Base-by-base conservation (phyloP, 202 grass and related monocot genomes). In the Hordeum pubiflorum region DNA sequence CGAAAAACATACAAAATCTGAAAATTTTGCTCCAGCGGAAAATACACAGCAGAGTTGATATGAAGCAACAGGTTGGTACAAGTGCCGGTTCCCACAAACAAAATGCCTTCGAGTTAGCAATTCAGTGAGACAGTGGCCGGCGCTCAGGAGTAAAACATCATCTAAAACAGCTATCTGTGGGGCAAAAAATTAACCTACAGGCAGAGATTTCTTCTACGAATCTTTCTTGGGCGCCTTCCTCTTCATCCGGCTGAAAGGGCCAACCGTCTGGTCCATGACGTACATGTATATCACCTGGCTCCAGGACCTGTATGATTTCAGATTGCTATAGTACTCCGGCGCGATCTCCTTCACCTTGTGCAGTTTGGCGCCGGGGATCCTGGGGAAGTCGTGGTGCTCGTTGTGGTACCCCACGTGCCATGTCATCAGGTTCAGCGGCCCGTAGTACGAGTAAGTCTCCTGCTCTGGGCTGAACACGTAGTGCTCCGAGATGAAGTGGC, bases 251-350 rank as follows among this genome's bases (percentile, higher is more conserved):
- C 92, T 99, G 78, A 91, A 99, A 3, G 96, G 92, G 0, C 96
- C 92, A 1, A 99, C 81, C 0, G 81, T 93, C 24, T 69, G 75
- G 84, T 99, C 96, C 91, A 91, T 93, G 78, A 96, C 83, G 82
- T 99, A 99, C 92, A 99, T 99, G 79, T 91, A 99, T 24, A 99
- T 96, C 58, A 99, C 96, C 74, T 99, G 92, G 84, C 92, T 93
- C 96, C 96, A 99, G 0, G 92, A 95, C 29, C 68, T 89, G 80
- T 99, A 91, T 0, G 89, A 88, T 7, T 80, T 96, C 34, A 99
- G 36, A 67, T 34, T 79, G 9, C 89, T 8, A 31, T 99, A 96
- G 73, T 93, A 93, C 85, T 99, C 92, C 0, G 92, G 90, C 34
- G 92, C 96, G 1, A 99, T 99, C 55, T 88, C 89, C 81, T 78